phyloP scores from a whole-genome alignment of 2,329 filamentous ascomycete genomes.

The Fusarium protoensiforme region DNA sequence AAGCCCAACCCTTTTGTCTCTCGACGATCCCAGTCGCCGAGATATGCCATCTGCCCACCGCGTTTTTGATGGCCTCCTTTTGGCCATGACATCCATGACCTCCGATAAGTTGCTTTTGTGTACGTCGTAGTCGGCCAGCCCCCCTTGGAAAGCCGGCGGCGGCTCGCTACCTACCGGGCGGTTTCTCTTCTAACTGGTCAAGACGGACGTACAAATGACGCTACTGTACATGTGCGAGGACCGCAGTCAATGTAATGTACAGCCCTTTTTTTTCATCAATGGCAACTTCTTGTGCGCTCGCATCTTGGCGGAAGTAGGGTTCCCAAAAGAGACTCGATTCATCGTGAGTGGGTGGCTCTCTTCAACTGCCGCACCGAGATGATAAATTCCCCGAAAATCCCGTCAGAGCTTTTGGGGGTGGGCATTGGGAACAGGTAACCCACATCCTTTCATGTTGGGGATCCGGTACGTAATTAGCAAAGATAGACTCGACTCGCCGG shows the following conservation, averaged over 20 bases:
- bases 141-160: constrained; percentile 25
- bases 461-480: constrained; percentile 34
- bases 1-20: constrained; percentile 26
- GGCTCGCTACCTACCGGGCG: constrained; percentile 26
- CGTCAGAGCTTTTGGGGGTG: constrained; percentile 9
- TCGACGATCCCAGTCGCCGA: constrained; percentile 17
- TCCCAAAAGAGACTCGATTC: constrained; percentile 12
- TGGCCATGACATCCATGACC: constrained; percentile 26
- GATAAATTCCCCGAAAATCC: constrained; percentile 10
- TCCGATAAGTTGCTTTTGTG: constrained; percentile 22
- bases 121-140: constrained; percentile 1
- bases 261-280: neutral
- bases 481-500: constrained; percentile 6
- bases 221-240: constrained; percentile 36
- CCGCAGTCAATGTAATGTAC: constrained; percentile 3
- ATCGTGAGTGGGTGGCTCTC: constrained; percentile 8
- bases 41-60: constrained; percentile 26
- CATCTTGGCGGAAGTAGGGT: constrained; percentile 17
- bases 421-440: neutral
- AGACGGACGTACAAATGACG: constrained; percentile 36
- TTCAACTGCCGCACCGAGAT: constrained; percentile 20
- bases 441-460: neutral
- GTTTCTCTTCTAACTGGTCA: constrained; percentile 30
- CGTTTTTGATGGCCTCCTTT: constrained; percentile 4
- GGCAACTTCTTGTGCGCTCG: constrained; percentile 4